Percentiles rank a stretch among this genome's conserved stretches.
Evolutionary conservation across 257 asterid genomes (phyloP).

Genomic region (Primulina eburnea): DNA sequence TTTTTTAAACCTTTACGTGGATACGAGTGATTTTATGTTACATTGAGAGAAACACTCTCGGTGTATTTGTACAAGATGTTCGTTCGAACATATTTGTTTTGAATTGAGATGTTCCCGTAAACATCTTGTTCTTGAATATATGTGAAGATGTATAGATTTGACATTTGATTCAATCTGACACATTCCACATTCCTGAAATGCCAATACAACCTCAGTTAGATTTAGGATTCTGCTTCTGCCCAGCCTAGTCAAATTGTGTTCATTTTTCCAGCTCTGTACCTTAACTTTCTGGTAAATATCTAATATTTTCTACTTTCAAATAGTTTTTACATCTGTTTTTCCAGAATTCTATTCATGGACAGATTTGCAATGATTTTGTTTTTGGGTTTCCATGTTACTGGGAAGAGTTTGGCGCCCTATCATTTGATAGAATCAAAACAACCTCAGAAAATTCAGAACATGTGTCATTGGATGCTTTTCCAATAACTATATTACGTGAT

Average conservation of each 20-base stretch:
- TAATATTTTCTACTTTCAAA: not conserved
- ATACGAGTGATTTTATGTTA: no score
- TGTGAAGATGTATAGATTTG: not conserved
- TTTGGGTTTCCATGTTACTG: slow-evolving; percentile 73
- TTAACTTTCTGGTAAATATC: no score
- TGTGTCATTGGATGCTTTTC: not conserved
- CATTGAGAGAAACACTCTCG: no score
- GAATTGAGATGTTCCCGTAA: no score
- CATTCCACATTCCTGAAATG: not conserved
- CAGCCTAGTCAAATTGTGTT: not conserved
- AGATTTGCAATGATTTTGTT: slow-evolving; percentile 54
- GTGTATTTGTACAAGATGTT: no score
- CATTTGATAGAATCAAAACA: slow-evolving; percentile 32
- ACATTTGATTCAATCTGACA: not conserved
- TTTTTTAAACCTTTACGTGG: not conserved
- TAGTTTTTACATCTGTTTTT: not conserved
- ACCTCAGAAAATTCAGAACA: not conserved
- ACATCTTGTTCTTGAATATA: no score
- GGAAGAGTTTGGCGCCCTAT: slow-evolving; percentile 49
- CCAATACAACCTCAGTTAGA: not conserved
- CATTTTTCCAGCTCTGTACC: not conserved
- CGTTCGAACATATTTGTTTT: no score
- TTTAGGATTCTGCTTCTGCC: not conserved
- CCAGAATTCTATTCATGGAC: slow-evolving; percentile 13
- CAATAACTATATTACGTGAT: not conserved